Conservation (phyloP, 345 rosid genomes). For the Citrus reticulata region DNA sequence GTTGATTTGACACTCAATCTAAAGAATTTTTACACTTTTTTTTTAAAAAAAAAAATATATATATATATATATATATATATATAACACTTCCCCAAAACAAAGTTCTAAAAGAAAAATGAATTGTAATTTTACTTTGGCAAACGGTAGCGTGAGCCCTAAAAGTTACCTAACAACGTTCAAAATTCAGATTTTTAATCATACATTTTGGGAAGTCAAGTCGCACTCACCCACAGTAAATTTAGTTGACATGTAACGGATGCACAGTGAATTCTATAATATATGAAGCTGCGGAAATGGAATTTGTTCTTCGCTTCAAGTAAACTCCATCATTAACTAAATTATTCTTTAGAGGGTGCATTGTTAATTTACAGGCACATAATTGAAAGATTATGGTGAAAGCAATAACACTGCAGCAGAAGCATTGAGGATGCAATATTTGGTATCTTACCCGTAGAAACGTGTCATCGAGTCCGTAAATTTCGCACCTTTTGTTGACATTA, state of each 20-base stretch:
- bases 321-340: not conserved
- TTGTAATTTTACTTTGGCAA: not conserved
- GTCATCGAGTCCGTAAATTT: not conserved
- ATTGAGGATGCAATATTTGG: not conserved
- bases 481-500: not conserved
- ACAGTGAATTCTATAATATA: not conserved
- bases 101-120: too few species aligned
- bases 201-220: not conserved
- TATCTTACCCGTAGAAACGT: not conserved
- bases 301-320: not conserved
- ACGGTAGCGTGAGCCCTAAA: not conserved
- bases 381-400: conserved; percentile 1
- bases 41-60: too few species aligned
- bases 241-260: not conserved
- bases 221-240: not conserved
- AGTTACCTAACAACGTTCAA: not conserved
- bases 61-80: too few species aligned
- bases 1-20: not conserved
- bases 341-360: not conserved
- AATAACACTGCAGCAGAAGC: not conserved
- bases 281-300: not conserved
- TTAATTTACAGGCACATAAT: too few species aligned
- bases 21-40: not conserved
- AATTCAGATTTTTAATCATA: conserved; percentile 5
- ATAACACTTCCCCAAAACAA: too few species aligned